Percentiles rank a stretch among this genome's conserved stretches.
phyloP scores from a whole-genome alignment of 768 basidiomycete species.

The Mycena crocata region DNA sequence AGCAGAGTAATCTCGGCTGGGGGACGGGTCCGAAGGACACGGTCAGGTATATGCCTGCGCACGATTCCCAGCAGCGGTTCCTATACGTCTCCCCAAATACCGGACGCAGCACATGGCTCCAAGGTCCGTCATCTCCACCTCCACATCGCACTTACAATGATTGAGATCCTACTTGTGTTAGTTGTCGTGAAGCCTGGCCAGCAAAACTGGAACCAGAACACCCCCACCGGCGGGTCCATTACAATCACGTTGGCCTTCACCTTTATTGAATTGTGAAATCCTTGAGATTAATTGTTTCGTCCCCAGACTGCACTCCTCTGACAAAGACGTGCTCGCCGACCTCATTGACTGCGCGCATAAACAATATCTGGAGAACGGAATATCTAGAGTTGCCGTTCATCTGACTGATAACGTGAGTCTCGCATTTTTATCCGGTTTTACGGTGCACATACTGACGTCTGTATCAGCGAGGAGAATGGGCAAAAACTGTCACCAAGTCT shows the following conservation, averaged over 20 bases:
- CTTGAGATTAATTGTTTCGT: not conserved
- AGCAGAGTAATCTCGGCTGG: conserved; percentile 26
- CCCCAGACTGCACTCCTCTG: conserved; percentile 26
- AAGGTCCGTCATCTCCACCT: conserved; percentile 7
- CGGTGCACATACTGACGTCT: not conserved
- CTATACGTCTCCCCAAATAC: conserved; percentile 11
- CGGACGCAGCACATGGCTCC: conserved; percentile 26
- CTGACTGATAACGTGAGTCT: conserved; percentile 25
- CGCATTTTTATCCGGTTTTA: not conserved
- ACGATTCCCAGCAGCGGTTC: conserved; percentile 21
- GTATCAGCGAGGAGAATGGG: conserved; percentile 6
- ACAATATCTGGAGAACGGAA: conserved; percentile 6
- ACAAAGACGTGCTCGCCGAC: conserved; percentile 14
- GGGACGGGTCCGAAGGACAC: conserved; percentile 21
- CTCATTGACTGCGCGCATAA: conserved; percentile 13
- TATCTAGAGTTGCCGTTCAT: conserved; percentile 19
- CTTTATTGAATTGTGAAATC: not conserved
- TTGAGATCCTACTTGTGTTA: not conserved
- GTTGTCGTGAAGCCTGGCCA: conserved; percentile 21
- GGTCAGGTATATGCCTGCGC: conserved; percentile 25
- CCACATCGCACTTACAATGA: no score
- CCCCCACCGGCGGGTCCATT: conserved; percentile 14
- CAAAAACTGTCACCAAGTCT: conserved; percentile 5
- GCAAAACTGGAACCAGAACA: conserved; percentile 18
- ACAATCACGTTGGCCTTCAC: conserved; percentile 10